These are phyloP conservation scores for Rhynchosporium agropyri DNA, from an alignment of 2,329 filamentous ascomycete genomes.

Conservation along the genomic window DNA sequence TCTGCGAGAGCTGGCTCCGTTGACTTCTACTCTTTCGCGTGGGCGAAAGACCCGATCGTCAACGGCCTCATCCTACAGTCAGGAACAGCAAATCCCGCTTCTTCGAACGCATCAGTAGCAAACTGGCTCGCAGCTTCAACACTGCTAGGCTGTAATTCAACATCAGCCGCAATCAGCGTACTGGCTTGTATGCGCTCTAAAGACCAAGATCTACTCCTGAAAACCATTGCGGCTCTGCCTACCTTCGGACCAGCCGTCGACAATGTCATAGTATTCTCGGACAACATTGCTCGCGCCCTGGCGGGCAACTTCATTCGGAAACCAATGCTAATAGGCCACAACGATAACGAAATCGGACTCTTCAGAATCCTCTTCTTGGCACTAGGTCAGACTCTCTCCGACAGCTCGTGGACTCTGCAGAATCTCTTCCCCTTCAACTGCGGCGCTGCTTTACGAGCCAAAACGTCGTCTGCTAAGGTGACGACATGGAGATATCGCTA, in stretches of 20 bases:
- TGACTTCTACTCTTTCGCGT: slow-evolving; percentile 49
- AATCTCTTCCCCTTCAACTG: slow-evolving; percentile 14
- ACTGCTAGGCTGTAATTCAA: neutral
- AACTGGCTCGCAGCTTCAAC: slow-evolving; percentile 4
- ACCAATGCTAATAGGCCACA: slow-evolving; percentile 52
- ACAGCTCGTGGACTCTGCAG: slow-evolving; percentile 14
- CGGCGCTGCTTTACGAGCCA: slow-evolving; percentile 3
- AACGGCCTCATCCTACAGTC: slow-evolving; percentile 22
- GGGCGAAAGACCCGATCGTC: slow-evolving; percentile 33
- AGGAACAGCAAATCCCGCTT: slow-evolving; percentile 1
- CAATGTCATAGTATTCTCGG: slow-evolving; percentile 47
- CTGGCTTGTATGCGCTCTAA: slow-evolving; percentile 14
- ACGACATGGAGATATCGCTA: slow-evolving; percentile 43
- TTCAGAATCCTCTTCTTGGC: slow-evolving; percentile 8
- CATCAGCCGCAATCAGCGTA: neutral
- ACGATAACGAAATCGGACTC: slow-evolving; percentile 48
- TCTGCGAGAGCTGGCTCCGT: slow-evolving; percentile 45
- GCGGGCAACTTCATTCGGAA: slow-evolving; percentile 49
- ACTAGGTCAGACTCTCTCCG: neutral
- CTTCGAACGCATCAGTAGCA: neutral
- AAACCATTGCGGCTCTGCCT: neutral
- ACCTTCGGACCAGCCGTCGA: slow-evolving; percentile 38
- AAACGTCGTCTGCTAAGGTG: neutral
- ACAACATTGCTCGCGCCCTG: slow-evolving; percentile 48
- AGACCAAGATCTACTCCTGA: slow-evolving; percentile 1